phyloP scores from a whole-genome alignment of 2,329 filamentous ascomycete genomes.

The Zasmidium cellare region DNA sequence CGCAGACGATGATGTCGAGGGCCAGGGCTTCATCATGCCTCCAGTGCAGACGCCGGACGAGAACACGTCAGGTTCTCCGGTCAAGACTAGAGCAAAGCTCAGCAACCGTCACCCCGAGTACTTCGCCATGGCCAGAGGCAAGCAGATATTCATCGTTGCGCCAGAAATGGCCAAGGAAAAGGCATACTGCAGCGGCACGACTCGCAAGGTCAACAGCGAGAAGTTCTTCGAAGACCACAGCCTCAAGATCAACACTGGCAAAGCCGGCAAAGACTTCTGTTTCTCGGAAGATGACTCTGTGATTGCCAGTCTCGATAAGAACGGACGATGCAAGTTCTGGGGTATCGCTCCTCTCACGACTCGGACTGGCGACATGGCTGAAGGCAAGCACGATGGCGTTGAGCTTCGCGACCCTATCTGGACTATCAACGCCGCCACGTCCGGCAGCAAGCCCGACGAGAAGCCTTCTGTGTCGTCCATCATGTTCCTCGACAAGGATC shows the following conservation, averaged over 20 bases:
- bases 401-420: slow-evolving; percentile 77
- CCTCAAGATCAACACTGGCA: slow-evolving; percentile 92
- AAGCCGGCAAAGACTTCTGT: slow-evolving; percentile 96
- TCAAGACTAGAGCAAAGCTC: slow-evolving; percentile 92
- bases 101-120: slow-evolving; percentile 88
- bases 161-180: slow-evolving; percentile 56
- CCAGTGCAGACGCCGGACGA: slow-evolving; percentile 83
- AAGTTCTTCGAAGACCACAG: slow-evolving; percentile 83
- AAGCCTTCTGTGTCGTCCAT: slow-evolving; percentile 98
- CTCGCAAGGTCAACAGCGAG: slow-evolving; percentile 75
- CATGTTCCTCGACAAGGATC: slow-evolving; percentile 91
- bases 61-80: slow-evolving; percentile 84
- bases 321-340: slow-evolving; percentile 96
- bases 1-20: slow-evolving; percentile 75
- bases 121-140: slow-evolving; percentile 93
- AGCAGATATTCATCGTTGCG: slow-evolving; percentile 87
- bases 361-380: slow-evolving; percentile 45
- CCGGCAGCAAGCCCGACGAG: slow-evolving; percentile 51
- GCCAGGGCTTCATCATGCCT: slow-evolving; percentile 84
- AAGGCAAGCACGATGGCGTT: slow-evolving; percentile 51
- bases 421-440: slow-evolving; percentile 68
- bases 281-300: slow-evolving; percentile 96
- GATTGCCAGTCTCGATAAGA: slow-evolving; percentile 95
- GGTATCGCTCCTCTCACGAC: slow-evolving; percentile 79
- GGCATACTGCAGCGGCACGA: slow-evolving; percentile 50